Conservation (phyloP, 139 green algal genomes). For the Asterochloris erici region DNA sequence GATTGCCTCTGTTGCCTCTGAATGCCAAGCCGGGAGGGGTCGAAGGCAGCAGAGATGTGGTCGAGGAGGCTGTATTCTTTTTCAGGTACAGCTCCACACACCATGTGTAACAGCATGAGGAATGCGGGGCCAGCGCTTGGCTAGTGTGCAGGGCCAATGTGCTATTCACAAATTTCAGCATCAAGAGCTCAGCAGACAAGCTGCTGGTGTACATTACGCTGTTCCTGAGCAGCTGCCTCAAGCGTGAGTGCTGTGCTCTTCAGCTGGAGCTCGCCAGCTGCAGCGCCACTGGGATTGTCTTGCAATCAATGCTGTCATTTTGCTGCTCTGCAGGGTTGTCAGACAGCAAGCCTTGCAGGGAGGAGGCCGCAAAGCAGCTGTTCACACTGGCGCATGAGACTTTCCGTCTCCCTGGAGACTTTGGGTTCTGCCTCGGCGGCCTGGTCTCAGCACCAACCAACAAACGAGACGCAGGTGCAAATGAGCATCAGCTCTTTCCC, state of each 20-base stretch:
- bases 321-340: conserved; percentile 10
- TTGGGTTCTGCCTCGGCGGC: conserved; percentile 39
- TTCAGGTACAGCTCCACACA: too few relatives aligned
- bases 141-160: conserved; percentile 40
- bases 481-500: background rate
- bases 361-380: conserved; percentile 39
- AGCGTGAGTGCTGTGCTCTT: conserved; percentile 21
- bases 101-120: too few relatives aligned
- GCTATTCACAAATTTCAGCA: conserved; percentile 43
- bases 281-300: background rate
- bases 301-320: too few relatives aligned
- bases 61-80: too few relatives aligned
- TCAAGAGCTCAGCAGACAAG: conserved; percentile 50
- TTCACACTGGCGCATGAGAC: conserved; percentile 44
- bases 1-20: too few relatives aligned
- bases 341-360: conserved; percentile 20
- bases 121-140: too few relatives aligned
- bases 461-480: conserved; percentile 36
- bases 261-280: background rate
- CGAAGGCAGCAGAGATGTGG: too few relatives aligned
- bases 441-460: conserved; percentile 33
- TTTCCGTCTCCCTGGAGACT: conserved; percentile 48
- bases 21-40: too few relatives aligned
- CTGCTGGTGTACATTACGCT: conserved; percentile 65
- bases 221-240: conserved; percentile 52